Conservation (phyloP, 169 alveolate species). For the Plasmodium malariae region DNA sequence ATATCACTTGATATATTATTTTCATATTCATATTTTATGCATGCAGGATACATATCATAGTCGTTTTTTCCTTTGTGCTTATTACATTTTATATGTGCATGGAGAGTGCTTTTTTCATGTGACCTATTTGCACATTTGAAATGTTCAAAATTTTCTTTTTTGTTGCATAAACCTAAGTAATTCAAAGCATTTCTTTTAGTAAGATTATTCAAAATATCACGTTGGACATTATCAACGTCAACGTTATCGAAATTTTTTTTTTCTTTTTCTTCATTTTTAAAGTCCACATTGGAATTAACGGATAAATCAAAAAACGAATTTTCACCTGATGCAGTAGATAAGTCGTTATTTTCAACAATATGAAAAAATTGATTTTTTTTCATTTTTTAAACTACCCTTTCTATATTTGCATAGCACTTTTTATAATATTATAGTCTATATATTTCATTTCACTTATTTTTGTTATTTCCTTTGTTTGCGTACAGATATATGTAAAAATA, state of each 20-base stretch:
- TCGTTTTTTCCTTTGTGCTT: neutral
- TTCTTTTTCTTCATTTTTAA: conserved; percentile 27
- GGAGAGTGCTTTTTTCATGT: conserved; percentile 17
- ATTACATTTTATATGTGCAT: conserved; percentile 32
- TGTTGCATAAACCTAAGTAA: conserved; percentile 56
- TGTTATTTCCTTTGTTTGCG: no score
- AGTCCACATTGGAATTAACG: conserved; percentile 27
- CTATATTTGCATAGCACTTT: no score
- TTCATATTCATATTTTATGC: conserved; percentile 13
- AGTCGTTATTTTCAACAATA: conserved; percentile 50
- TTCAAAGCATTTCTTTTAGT: conserved; percentile 64
- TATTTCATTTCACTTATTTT: neutral
- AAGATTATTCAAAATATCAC: conserved; percentile 19
- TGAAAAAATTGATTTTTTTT: conserved; percentile 67
- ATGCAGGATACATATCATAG: neutral
- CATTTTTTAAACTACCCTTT: conserved; percentile 52
- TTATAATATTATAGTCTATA: no score
- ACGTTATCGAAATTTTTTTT: conserved; percentile 14
- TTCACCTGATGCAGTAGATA: conserved; percentile 9
- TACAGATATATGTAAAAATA: no score
- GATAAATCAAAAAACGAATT: conserved; percentile 28
- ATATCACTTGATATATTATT: neutral
- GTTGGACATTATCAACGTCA: conserved; percentile 1
- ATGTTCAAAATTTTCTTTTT: conserved; percentile 23
- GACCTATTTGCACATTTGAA: neutral